Evolutionary conservation across 352 stramenopile species (phyloP).

Genomic region (Globisporangium abappressorium): DNA sequence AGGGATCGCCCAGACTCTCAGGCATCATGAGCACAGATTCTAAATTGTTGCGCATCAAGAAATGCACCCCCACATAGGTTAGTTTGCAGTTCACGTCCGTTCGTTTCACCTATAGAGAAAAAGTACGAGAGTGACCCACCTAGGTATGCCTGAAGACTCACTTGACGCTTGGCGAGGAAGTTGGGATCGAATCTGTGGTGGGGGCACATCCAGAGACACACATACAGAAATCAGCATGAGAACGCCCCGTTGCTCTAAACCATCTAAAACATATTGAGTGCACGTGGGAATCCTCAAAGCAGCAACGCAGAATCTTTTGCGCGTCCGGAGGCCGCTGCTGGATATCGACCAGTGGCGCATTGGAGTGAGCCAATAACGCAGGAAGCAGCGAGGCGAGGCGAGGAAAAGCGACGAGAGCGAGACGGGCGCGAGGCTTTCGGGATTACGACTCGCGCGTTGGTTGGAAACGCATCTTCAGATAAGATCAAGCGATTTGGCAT

Average conservation of each 20-base stretch:
- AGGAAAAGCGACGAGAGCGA: conserved; percentile 1
- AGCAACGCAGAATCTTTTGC: conserved; percentile 9
- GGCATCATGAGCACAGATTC: conserved; percentile 61
- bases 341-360: neutral
- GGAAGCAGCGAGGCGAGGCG: neutral
- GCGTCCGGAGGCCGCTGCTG: neutral
- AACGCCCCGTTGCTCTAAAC: neutral
- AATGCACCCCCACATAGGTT: neutral
- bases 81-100: neutral
- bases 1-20: conserved; percentile 72
- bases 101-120: neutral
- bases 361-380: neutral
- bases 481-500: conserved; percentile 90
- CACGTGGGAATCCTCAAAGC: conserved; percentile 34
- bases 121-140: conserved; percentile 26
- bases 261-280: neutral
- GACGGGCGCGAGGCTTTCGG: conserved; percentile 10
- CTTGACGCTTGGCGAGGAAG: conserved; percentile 76
- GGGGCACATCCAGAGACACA: neutral
- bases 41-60: conserved; percentile 6
- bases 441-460: conserved; percentile 14
- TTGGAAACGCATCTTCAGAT: conserved; percentile 41
- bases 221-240: conserved; percentile 11
- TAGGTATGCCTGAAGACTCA: conserved; percentile 71
- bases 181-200: conserved; percentile 71